Evolutionary conservation across 805 yeast genomes (phyloP).

Genomic region (Yarrowia porcina): DNA sequence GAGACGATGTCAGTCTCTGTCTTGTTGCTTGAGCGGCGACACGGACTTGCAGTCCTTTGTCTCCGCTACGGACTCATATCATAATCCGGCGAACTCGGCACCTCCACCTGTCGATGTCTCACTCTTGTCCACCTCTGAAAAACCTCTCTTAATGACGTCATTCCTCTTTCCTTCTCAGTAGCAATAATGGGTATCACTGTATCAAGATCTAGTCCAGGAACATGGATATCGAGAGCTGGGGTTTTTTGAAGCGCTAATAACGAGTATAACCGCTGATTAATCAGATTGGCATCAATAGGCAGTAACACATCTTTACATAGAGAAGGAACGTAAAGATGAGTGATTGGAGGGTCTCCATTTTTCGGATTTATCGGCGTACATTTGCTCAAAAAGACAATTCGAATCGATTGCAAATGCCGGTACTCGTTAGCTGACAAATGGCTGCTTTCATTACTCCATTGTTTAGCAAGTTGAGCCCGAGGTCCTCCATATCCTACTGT

Average conservation of each 20-base stretch:
- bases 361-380: conserved; percentile 3
- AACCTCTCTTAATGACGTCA: neutral
- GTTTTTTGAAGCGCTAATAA: neutral
- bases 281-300: conserved; percentile 6
- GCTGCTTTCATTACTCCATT: neutral
- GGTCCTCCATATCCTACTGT: neutral
- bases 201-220: conserved; percentile 1
- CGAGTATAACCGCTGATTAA: conserved; percentile 7
- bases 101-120: neutral
- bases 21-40: no score
- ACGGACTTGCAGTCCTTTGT: no score
- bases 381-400: neutral
- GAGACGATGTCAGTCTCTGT: no score
- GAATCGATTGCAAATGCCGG: conserved; percentile 1
- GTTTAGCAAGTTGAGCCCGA: neutral
- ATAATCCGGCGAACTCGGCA: conserved; percentile 3
- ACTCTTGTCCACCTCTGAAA: conserved; percentile 7
- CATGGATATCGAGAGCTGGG: neutral
- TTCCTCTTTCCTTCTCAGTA: neutral
- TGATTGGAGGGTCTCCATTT: neutral
- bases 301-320: neutral
- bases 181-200: neutral
- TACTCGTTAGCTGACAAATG: neutral
- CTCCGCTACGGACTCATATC: no score
- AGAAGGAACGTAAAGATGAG: neutral